phyloP scores from a whole-genome alignment of 192 early-diverging fungal species.

The Mortierella hygrophila region DNA sequence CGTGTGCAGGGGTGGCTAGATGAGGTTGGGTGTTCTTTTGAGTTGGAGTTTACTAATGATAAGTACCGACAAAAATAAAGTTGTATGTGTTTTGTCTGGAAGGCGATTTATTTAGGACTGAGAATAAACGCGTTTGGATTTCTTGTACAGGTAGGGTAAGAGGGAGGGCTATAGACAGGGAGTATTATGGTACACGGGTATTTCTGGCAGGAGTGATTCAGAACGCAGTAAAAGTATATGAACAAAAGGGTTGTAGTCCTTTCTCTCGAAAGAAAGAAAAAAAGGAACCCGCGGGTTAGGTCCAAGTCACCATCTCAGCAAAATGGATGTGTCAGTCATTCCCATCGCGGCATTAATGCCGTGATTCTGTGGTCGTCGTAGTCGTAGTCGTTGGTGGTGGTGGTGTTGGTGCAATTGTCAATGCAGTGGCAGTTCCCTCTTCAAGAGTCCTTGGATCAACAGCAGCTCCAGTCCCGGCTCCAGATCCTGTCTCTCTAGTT shows the following conservation, averaged over 20 bases:
- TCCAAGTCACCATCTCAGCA: slow-evolving; percentile 4
- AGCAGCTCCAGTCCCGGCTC: neutral
- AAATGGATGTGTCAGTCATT: neutral
- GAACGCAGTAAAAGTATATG: neutral
- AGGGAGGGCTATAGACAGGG: neutral
- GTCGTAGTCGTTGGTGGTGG: neutral
- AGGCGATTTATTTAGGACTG: neutral
- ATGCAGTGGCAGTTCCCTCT: neutral
- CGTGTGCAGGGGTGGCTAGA: neutral
- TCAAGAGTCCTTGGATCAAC: neutral
- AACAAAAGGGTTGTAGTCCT: neutral
- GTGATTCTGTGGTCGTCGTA: neutral
- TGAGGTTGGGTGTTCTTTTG: neutral
- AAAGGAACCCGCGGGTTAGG: neutral
- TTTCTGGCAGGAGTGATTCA: slow-evolving; percentile 7
- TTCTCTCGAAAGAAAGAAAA: neutral
- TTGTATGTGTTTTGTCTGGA: neutral
- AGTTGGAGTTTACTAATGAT: slow-evolving; percentile 3
- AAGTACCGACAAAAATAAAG: neutral
- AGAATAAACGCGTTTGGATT: neutral
- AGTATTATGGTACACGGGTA: neutral
- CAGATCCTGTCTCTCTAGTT: neutral
- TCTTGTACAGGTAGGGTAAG: neutral
- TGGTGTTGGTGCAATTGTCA: neutral
- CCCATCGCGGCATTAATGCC: neutral